Evolutionary conservation across 1,139 yeast species (phyloP).

Genomic region (Yamadazyma sp.): DNA sequence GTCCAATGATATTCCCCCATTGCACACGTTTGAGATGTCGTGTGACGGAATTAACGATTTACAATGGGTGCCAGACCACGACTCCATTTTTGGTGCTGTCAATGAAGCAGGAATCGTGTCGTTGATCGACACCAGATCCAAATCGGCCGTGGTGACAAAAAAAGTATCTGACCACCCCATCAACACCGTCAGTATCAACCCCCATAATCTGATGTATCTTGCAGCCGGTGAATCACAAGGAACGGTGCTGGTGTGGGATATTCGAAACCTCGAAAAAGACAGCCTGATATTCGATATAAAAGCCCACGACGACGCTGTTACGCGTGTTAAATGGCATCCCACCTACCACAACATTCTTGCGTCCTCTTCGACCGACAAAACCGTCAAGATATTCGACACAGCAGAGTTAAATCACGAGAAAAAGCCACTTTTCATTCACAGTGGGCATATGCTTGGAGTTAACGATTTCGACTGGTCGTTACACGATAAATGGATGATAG

Average conservation of each 20-base stretch:
- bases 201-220: slow-evolving; percentile 47
- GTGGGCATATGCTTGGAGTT: slow-evolving; percentile 88
- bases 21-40: slow-evolving; percentile 13
- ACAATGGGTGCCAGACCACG: slow-evolving; percentile 61
- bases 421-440: slow-evolving; percentile 66
- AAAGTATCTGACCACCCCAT: slow-evolving; percentile 48
- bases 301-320: slow-evolving; percentile 63
- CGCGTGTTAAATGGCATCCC: slow-evolving; percentile 81
- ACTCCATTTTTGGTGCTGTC: slow-evolving; percentile 53
- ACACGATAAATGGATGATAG: slow-evolving; percentile 73
- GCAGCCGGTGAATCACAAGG: slow-evolving; percentile 77
- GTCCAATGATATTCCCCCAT: slow-evolving; percentile 5
- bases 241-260: slow-evolving; percentile 63
- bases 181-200: slow-evolving; percentile 67
- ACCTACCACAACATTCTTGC: slow-evolving; percentile 59
- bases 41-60: slow-evolving; percentile 57
- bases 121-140: slow-evolving; percentile 49
- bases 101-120: slow-evolving; percentile 55
- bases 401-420: slow-evolving; percentile 35
- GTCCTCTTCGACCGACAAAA: slow-evolving; percentile 69
- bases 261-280: slow-evolving; percentile 42
- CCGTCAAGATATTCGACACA: slow-evolving; percentile 72
- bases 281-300: slow-evolving; percentile 11
- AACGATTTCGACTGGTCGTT: slow-evolving; percentile 88
- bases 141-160: slow-evolving; percentile 19